Evolutionary conservation across 2,329 filamentous ascomycete species (phyloP).

Genomic region (Sporothrix variecibatus): DNA sequence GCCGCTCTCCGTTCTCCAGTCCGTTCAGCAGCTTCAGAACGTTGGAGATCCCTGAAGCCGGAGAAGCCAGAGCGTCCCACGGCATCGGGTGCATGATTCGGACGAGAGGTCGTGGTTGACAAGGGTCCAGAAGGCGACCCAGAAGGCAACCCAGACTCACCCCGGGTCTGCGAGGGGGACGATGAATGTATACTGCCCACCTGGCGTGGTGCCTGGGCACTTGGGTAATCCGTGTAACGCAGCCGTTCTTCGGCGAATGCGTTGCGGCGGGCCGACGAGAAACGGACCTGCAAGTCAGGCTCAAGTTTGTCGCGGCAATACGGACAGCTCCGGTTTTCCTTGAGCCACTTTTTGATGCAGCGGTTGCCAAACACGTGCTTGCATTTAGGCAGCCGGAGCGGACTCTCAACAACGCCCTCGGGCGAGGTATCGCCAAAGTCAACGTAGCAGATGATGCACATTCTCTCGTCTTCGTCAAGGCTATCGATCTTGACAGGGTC

Average conservation of each 20-base stretch:
- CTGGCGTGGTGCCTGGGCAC: background rate
- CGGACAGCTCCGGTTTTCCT: conserved; percentile 63
- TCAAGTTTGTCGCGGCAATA: conserved; percentile 64
- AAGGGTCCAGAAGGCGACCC: background rate
- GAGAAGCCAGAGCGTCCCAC: background rate
- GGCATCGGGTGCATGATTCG: too few relatives aligned
- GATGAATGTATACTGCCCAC: background rate
- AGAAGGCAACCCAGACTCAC: background rate
- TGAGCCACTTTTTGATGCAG: conserved; percentile 67
- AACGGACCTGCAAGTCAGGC: conserved; percentile 47
- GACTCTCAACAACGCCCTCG: conserved; percentile 59
- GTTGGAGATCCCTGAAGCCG: background rate
- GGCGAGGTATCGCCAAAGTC: conserved; percentile 40
- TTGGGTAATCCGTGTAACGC: background rate
- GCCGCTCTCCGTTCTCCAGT: conserved; percentile 34
- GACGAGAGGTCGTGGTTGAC: too few relatives aligned
- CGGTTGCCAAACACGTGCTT: conserved; percentile 65
- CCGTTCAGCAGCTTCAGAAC: background rate
- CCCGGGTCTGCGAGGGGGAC: background rate
- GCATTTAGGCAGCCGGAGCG: conserved; percentile 61
- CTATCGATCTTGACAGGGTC: conserved; percentile 49
- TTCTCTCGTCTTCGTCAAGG: conserved; percentile 50
- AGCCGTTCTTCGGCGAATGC: background rate
- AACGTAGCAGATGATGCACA: conserved; percentile 41
- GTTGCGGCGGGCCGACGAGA: background rate